phyloP scores from a whole-genome alignment of 192 early-diverging fungal genomes.

The Geosiphon pyriformis region DNA sequence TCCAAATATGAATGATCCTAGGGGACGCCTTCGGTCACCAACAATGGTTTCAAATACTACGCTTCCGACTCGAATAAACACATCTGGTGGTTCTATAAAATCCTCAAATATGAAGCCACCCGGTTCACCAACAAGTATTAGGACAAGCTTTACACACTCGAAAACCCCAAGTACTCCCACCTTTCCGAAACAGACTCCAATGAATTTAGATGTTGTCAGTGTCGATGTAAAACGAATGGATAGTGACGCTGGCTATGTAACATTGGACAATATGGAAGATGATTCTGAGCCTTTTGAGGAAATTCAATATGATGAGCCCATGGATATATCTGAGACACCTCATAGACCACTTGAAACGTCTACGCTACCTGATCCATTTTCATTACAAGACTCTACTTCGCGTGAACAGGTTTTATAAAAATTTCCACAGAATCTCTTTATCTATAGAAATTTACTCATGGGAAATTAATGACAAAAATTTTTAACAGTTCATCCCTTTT shows the following conservation, averaged over 20 bases:
- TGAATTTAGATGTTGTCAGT: background rate
- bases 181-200: conserved; percentile 4
- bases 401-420: conserved; percentile 22
- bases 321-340: conserved; percentile 19
- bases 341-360: conserved; percentile 19
- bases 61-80: background rate
- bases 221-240: conserved; percentile 9
- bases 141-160: conserved; percentile 25
- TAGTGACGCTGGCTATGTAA: background rate
- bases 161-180: conserved; percentile 15
- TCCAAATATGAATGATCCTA: conserved; percentile 20
- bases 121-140: conserved; percentile 25
- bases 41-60: conserved; percentile 1
- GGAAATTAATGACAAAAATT: too few relatives aligned
- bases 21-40: background rate
- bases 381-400: conserved; percentile 14
- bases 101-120: background rate
- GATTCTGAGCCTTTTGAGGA: background rate
- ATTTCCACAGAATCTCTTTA: too few relatives aligned
- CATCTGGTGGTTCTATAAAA: background rate
- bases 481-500: conserved; percentile 49
- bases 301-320: background rate
- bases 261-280: background rate
- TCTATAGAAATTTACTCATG: too few relatives aligned
- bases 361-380: conserved; percentile 20